Evolutionary conservation across 257 asterid genomes (phyloP).

Genomic region (Asclepias syriaca): DNA sequence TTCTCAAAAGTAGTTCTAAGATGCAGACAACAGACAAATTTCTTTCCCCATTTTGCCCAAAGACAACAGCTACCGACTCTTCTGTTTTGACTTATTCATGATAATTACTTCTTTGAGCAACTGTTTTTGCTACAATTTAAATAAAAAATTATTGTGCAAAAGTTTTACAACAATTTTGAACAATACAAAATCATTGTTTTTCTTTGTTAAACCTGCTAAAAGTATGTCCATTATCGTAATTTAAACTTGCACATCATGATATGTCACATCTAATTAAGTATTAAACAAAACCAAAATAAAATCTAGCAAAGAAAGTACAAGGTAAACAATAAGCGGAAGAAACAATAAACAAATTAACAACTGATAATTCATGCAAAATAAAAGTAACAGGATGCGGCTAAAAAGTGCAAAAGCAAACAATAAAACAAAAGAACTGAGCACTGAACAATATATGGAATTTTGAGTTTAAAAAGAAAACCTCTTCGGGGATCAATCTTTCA

Average conservation of each 20-base stretch:
- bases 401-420: slow-evolving; percentile 2
- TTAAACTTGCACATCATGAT: background rate
- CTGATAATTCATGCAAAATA: background rate
- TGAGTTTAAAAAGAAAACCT: slow-evolving; percentile 42
- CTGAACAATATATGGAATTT: slow-evolving; percentile 9
- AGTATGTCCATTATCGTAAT: background rate
- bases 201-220: background rate
- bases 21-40: background rate
- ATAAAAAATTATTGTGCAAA: background rate
- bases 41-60: background rate
- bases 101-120: background rate
- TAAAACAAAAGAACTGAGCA: background rate
- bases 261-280: background rate
- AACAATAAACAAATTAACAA: background rate
- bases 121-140: background rate
- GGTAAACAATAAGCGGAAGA: background rate
- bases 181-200: background rate
- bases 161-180: background rate
- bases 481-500: slow-evolving; percentile 75
- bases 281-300: background rate
- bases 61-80: background rate
- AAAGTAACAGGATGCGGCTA: background rate
- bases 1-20: background rate
- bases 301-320: background rate
- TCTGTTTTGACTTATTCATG: background rate